Evolutionary conservation across 192 early-diverging fungal genomes (phyloP).

Genomic region (Backusella westeae): DNA sequence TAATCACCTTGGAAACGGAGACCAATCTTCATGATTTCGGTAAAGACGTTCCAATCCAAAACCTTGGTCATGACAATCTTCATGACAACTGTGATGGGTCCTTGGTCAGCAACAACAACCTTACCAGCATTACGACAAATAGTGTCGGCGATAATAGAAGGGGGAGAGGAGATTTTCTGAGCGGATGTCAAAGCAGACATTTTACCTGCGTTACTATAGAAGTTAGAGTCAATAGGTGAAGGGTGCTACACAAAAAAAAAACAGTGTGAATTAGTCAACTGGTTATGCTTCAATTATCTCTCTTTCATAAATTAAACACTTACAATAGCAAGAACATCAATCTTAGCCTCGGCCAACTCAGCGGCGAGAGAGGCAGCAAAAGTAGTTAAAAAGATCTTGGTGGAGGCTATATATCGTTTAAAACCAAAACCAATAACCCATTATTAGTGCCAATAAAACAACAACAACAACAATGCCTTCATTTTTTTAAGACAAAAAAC

Average conservation of each 20-base stretch:
- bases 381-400: constrained; percentile 53
- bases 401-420: constrained; percentile 31
- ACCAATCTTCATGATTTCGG: constrained; percentile 48
- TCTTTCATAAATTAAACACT: constrained; percentile 2
- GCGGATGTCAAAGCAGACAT: constrained; percentile 42
- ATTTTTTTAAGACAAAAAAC: neutral
- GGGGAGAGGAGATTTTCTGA: constrained; percentile 41
- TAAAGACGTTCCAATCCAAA: constrained; percentile 57
- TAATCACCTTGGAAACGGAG: constrained; percentile 48
- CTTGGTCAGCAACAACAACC: constrained; percentile 51
- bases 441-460: neutral
- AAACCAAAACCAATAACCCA: neutral
- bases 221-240: constrained; percentile 53
- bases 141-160: constrained; percentile 54
- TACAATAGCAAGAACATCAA: constrained; percentile 56
- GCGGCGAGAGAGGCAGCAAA: constrained; percentile 57
- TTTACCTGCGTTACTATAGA: constrained; percentile 51
- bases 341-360: constrained; percentile 42
- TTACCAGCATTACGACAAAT: constrained; percentile 52
- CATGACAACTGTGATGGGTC: constrained; percentile 43
- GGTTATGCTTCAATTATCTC: neutral
- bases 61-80: constrained; percentile 46
- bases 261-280: neutral
- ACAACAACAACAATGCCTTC: neutral
- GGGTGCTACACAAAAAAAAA: constrained; percentile 39